Evolutionary conservation across 441 rosid genomes (phyloP).

Genomic region (Brassica hybrid): DNA sequence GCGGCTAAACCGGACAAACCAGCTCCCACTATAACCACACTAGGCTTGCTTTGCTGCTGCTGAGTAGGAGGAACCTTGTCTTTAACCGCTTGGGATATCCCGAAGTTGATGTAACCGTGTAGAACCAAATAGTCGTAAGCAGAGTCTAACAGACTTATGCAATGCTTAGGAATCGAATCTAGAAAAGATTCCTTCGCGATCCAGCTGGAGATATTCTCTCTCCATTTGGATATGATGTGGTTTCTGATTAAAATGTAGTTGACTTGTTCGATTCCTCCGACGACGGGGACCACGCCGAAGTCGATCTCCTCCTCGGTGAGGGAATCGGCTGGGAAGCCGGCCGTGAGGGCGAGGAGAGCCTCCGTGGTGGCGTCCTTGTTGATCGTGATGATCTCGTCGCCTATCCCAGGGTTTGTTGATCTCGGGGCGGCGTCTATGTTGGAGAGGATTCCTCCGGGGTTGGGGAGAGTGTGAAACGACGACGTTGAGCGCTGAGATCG

Average conservation of each 20-base stretch:
- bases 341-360: slow-evolving; percentile 81
- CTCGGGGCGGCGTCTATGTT: not conserved
- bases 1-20: slow-evolving; percentile 91
- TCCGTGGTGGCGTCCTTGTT: slow-evolving; percentile 90
- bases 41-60: slow-evolving; percentile 54
- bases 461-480: slow-evolving; percentile 39
- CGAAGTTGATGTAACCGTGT: slow-evolving; percentile 82
- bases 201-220: slow-evolving; percentile 76
- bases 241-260: slow-evolving; percentile 85
- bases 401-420: slow-evolving; percentile 47
- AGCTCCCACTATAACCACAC: slow-evolving; percentile 75
- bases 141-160: slow-evolving; percentile 66
- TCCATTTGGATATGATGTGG: slow-evolving; percentile 86
- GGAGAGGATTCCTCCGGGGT: no score
- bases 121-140: slow-evolving; percentile 79
- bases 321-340: slow-evolving; percentile 94
- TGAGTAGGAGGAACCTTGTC: slow-evolving; percentile 74
- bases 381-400: slow-evolving; percentile 90
- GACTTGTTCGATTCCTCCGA: slow-evolving; percentile 95
- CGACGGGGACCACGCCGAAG: slow-evolving; percentile 69
- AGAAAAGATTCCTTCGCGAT: slow-evolving; percentile 70
- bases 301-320: slow-evolving; percentile 91
- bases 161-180: slow-evolving; percentile 71
- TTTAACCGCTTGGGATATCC: slow-evolving; percentile 72
- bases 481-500: slow-evolving; percentile 59